These are phyloP conservation scores for Starmerella kuoi DNA, from an alignment of 805 yeast species.

Conservation along the genomic window DNA sequence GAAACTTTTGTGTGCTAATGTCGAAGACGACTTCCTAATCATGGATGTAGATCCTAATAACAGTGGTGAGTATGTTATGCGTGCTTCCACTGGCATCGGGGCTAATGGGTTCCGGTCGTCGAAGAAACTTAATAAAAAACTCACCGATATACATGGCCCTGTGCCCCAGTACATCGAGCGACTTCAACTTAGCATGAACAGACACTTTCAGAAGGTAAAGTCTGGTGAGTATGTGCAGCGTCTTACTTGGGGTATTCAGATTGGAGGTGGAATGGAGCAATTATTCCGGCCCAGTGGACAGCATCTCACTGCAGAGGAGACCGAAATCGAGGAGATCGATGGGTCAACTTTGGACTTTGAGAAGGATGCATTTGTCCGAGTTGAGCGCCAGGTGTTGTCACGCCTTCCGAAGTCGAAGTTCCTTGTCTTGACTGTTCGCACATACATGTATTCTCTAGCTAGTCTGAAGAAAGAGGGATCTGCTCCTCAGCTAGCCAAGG, in stretches of 20 bases:
- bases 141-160: conserved; percentile 54
- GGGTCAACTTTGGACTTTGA: conserved; percentile 30
- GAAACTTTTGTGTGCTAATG: conserved; percentile 24
- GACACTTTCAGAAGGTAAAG: conserved; percentile 38
- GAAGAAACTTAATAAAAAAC: conserved; percentile 38
- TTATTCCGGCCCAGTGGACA: conserved; percentile 12
- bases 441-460: conserved; percentile 43
- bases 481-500: conserved; percentile 43
- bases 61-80: conserved; percentile 34
- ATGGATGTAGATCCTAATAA: conserved; percentile 16
- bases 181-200: conserved; percentile 51
- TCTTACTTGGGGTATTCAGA: conserved; percentile 60
- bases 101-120: conserved; percentile 68
- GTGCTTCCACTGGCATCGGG: conserved; percentile 48
- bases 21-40: conserved; percentile 57
- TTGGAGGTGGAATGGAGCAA: conserved; percentile 14
- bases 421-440: conserved; percentile 41
- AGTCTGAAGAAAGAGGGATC: conserved; percentile 37
- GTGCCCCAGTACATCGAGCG: conserved; percentile 55
- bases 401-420: conserved; percentile 39
- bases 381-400: conserved; percentile 47
- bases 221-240: conserved; percentile 44
- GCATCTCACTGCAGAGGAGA: conserved; percentile 20
- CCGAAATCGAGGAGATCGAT: conserved; percentile 21
- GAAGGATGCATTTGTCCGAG: conserved; percentile 39